phyloP scores from a whole-genome alignment of 1,139 yeast species.

The Kluyveromyces sp. region DNA sequence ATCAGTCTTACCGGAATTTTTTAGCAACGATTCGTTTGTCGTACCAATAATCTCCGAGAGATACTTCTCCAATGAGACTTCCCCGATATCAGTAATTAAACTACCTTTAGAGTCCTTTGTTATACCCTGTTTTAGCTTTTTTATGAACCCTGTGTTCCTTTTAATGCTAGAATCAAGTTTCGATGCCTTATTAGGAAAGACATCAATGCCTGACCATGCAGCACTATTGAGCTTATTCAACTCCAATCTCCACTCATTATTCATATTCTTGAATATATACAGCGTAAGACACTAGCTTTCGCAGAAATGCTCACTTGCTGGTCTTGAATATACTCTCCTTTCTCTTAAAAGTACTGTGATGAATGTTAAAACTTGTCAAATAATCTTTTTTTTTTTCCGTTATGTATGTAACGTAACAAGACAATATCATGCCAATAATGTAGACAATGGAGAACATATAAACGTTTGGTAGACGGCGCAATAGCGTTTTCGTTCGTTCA shows the following conservation, averaged over 20 bases:
- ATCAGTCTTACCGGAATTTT: conserved; percentile 42
- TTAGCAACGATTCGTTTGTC: conserved; percentile 53
- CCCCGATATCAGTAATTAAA: conserved; percentile 52
- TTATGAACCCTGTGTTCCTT: conserved; percentile 76
- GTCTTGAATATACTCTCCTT: no score
- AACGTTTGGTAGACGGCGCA: background rate
- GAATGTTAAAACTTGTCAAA: no score
- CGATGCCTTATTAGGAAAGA: conserved; percentile 23
- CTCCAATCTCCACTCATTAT: conserved; percentile 32
- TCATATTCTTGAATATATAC: background rate
- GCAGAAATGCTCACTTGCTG: background rate
- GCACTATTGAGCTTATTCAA: conserved; percentile 37
- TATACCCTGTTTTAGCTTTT: conserved; percentile 55
- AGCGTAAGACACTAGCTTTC: no score
- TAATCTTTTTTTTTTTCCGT: no score
- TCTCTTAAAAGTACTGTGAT: no score
- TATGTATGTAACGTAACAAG: no score
- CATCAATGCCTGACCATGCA: conserved; percentile 48
- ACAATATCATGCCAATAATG: no score
- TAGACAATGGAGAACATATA: no score
- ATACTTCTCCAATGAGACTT: conserved; percentile 67
- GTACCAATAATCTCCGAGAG: conserved; percentile 63
- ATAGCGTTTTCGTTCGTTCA: background rate
- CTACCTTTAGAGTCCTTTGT: conserved; percentile 39
- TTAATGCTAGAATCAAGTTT: conserved; percentile 71